These are phyloP conservation scores for Lophium mytilinum DNA, from an alignment of 495 filamentous ascomycete species.

Conservation along the genomic window DNA sequence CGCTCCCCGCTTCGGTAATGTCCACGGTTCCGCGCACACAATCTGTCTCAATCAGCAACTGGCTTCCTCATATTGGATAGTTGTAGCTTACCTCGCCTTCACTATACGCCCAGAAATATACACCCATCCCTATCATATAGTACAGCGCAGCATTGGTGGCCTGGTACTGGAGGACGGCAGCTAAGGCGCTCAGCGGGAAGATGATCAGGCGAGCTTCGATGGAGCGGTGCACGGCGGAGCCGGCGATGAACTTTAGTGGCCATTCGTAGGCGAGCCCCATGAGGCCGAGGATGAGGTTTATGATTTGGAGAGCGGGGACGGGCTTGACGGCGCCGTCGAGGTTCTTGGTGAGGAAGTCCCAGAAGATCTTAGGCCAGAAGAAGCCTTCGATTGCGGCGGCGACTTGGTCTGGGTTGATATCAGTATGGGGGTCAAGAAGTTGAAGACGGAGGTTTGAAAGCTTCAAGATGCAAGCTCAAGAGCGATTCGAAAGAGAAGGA, in stretches of 20 bases:
- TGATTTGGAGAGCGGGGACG: constrained; percentile 79
- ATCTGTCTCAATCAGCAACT: constrained; percentile 30
- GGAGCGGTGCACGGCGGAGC: constrained; percentile 68
- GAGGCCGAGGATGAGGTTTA: constrained; percentile 89
- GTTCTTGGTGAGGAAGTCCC: constrained; percentile 90
- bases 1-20: constrained; percentile 28
- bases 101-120: constrained; percentile 95
- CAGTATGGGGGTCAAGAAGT: constrained; percentile 4
- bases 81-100: constrained; percentile 78
- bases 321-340: constrained; percentile 81
- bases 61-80: not conserved
- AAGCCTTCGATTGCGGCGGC: constrained; percentile 75
- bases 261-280: constrained; percentile 83
- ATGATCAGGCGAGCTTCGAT: constrained; percentile 78
- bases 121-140: constrained; percentile 75
- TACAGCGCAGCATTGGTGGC: constrained; percentile 87
- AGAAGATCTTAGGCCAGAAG: constrained; percentile 99
- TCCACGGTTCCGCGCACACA: constrained; percentile 54
- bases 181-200: constrained; percentile 71
- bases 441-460: not conserved
- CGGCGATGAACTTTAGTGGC: constrained; percentile 60
- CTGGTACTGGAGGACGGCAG: constrained; percentile 77
- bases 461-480: too few species aligned
- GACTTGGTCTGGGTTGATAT: constrained; percentile 62
- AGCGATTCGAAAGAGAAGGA: constrained; percentile 13